Conservation (phyloP, 1,139 yeast genomes). For the Geotrichum aggregatum region DNA sequence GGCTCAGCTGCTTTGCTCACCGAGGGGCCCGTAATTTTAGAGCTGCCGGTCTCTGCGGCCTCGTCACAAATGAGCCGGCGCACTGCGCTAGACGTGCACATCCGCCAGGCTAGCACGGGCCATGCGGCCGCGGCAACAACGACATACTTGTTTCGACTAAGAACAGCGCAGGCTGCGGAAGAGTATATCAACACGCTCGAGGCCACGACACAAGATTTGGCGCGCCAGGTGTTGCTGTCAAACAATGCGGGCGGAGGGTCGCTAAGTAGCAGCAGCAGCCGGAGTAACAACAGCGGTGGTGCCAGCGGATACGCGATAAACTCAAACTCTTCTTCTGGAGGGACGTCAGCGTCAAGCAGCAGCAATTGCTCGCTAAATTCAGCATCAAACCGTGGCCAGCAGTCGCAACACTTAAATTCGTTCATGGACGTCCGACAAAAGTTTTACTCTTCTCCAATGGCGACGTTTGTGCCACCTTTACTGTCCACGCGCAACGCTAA, state of each 20-base stretch:
- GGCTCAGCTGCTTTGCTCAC: not conserved
- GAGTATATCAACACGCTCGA: conserved; percentile 25
- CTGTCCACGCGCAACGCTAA: conserved; percentile 1
- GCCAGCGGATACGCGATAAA: not conserved
- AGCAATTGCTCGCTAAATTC: conserved; percentile 24
- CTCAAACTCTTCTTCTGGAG: conserved; percentile 18
- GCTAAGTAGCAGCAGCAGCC: too few species aligned
- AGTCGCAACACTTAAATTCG: not conserved
- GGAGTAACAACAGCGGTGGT: too few species aligned
- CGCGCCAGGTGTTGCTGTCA: not conserved
- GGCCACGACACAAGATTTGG: not conserved
- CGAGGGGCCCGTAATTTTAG: conserved; percentile 6
- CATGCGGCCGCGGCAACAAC: too few species aligned
- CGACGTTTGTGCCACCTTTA: conserved; percentile 15
- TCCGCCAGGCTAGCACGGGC: conserved; percentile 26
- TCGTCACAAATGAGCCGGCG: conserved; percentile 22
- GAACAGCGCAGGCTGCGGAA: conserved; percentile 22
- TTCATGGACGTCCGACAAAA: not conserved
- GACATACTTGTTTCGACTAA: conserved; percentile 33
- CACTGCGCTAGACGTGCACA: conserved; percentile 35
- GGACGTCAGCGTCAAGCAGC: conserved; percentile 25
- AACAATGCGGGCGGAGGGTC: not conserved
- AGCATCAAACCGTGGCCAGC: not conserved
- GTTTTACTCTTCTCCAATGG: not conserved
- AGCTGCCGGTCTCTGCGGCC: conserved; percentile 16